phyloP scores from a whole-genome alignment of 805 yeast species.

The Limtongozyma cylindracea region DNA sequence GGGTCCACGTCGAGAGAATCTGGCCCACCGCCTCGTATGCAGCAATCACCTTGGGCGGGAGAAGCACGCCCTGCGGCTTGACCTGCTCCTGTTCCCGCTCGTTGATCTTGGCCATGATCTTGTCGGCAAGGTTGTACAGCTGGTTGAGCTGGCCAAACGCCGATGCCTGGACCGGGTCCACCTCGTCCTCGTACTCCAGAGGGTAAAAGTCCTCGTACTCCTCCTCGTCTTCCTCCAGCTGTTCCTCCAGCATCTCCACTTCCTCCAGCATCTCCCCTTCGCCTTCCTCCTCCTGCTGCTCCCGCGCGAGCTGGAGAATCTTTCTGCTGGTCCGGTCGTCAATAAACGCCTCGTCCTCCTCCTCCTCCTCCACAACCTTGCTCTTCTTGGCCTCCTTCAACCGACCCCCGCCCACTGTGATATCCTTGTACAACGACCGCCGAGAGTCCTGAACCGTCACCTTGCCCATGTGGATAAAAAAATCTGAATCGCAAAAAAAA shows the following conservation, averaged over 20 bases:
- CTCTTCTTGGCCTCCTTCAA: too few species aligned
- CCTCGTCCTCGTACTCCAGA: slow-evolving; percentile 21
- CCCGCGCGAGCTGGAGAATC: slow-evolving; percentile 71
- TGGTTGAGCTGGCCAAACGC: slow-evolving; percentile 26
- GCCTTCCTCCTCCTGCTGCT: slow-evolving; percentile 73
- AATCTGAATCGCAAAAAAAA: too few species aligned
- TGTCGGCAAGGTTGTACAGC: slow-evolving; percentile 55
- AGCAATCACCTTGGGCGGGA: slow-evolving; percentile 91
- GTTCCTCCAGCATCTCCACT: background rate
- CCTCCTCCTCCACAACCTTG: too few species aligned
- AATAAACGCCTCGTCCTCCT: slow-evolving; percentile 34
- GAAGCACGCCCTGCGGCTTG: slow-evolving; percentile 18
- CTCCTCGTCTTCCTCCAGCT: background rate
- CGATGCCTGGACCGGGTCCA: slow-evolving; percentile 51
- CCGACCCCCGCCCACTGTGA: too few species aligned
- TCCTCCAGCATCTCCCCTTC: slow-evolving; percentile 26
- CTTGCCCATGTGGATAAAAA: too few species aligned
- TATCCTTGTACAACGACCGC: too few species aligned
- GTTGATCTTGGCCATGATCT: slow-evolving; percentile 71
- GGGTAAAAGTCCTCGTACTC: slow-evolving; percentile 28
- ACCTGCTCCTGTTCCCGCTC: slow-evolving; percentile 24
- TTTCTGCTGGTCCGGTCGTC: slow-evolving; percentile 69
- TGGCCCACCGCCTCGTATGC: slow-evolving; percentile 86
- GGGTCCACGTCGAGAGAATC: slow-evolving; percentile 68
- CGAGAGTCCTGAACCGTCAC: too few species aligned